A percentile compares a stretch with the other conserved stretches of the same genome.
These are phyloP conservation scores for Orbilia ellipsospora DNA, from an alignment of 2,329 filamentous ascomycete species.

Conservation along the genomic window DNA sequence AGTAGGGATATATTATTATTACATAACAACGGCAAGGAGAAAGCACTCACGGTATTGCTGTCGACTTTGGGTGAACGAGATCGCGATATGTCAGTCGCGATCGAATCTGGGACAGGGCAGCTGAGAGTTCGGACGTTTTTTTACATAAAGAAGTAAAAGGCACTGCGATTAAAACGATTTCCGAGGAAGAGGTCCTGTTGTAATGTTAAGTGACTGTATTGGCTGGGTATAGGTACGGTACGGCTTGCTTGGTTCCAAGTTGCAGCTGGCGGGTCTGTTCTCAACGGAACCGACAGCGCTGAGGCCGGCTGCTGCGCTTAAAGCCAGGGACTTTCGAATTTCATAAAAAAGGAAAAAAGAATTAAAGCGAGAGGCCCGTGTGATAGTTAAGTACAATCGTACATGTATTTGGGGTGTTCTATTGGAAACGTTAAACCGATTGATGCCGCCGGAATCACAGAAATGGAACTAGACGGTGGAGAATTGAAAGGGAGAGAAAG, in stretches of 20 bases:
- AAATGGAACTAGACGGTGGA: not conserved
- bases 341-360: constrained; percentile 11
- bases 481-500: not conserved
- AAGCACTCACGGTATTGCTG: constrained; percentile 14
- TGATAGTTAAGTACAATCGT: not conserved
- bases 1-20: constrained; percentile 11
- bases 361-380: constrained; percentile 4
- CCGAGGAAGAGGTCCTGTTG: not conserved
- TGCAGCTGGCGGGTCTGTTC: constrained; percentile 26
- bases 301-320: constrained; percentile 52
- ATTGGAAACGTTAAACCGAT: not conserved
- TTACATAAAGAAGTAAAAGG: not conserved
- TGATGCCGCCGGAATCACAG: no score
- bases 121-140: constrained; percentile 42
- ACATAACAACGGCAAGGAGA: constrained; percentile 19
- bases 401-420: not conserved
- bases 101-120: constrained; percentile 7
- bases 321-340: constrained; percentile 33
- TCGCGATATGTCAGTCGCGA: constrained; percentile 40
- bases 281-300: constrained; percentile 50
- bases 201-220: constrained; percentile 3
- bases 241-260: not conserved
- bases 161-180: constrained; percentile 12
- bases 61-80: not conserved
- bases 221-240: constrained; percentile 25